A percentile compares a stretch with the other conserved stretches of the same genome.
Conservation (phyloP, 352 stramenopile species). For the Pythium folliculosum region DNA sequence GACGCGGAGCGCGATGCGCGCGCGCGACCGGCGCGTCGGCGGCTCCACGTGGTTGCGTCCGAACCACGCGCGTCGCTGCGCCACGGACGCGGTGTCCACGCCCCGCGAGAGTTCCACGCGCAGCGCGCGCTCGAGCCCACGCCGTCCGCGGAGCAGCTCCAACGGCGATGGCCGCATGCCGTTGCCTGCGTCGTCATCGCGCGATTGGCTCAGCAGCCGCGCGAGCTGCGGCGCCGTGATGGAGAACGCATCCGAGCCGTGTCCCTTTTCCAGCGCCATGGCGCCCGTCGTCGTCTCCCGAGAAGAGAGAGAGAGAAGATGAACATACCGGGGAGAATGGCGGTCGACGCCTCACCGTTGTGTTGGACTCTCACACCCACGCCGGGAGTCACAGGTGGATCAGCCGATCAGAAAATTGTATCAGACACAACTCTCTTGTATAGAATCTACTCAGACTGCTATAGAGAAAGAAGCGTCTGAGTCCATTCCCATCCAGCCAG, state of each 20-base stretch:
- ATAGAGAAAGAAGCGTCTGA: constrained; percentile 9
- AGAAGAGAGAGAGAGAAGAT: not conserved
- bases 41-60: not conserved
- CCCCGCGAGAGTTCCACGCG: not conserved
- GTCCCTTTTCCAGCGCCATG: not conserved
- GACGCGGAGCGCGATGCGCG: not conserved
- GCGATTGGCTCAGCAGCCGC: not conserved
- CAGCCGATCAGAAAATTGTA: not conserved
- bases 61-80: not conserved
- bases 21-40: not conserved
- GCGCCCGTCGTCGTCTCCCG: too few relatives aligned
- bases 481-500: constrained; percentile 24
- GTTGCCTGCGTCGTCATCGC: not conserved
- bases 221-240: not conserved
- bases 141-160: not conserved
- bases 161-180: not conserved
- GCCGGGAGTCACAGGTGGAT: too few relatives aligned
- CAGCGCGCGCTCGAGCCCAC: not conserved
- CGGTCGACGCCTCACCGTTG: too few relatives aligned
- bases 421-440: not conserved
- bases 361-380: too few relatives aligned
- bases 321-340: too few relatives aligned
- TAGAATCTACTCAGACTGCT: not conserved
- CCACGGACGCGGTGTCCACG: not conserved
- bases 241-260: not conserved